Base-by-base conservation (phyloP, 495 filamentous ascomycete genomes). In the Choiromyces venosus region DNA sequence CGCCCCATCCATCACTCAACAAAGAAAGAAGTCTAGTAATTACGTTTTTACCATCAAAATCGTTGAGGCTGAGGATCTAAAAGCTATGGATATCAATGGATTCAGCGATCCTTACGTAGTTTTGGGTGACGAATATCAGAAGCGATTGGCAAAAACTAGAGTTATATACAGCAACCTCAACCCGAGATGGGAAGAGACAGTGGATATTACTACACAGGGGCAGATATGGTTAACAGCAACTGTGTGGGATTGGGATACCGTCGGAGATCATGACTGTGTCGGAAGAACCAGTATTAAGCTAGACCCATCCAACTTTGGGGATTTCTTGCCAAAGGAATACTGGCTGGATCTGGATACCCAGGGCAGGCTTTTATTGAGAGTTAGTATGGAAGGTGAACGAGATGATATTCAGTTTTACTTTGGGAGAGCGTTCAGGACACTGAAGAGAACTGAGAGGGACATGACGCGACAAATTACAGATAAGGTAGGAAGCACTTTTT, bases 351-450 rank as follows among this genome's bases (percentile, higher is more conserved):
- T 99, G 56, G 95, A 99, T 81, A 97, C 94, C 5, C 96, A 99
- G 81, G 95, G 95, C 2, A 85, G 96, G 69, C 84, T 99, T 64
- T 81, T 99, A 52, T 86, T 99, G 52, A 86, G 96, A 74, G 92
- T 98, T 37, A 97, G 92, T 79, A 99, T 99, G 95, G 95, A 99
- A 84, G 95, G 95, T 70, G 95, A 99, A 82, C 87, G 95, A 68
- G 95, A 99, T 79, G 95, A 99, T 79, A 98, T 99, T 75, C 93
- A 97, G 78, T 99, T 99, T 81, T 95, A 97, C 80, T 98, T 98
- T 84, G 95, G 93, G 72, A 98, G 97, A 84, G 92, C 94, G 52
- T 98, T 99, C 85, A 87, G 95, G 68, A 93, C 92, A 38, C 85
- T 98, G 77, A 98, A 98, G 86, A 88, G 95, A 71, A 96, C 93